Evolutionary conservation across 345 rosid genomes (phyloP), one percentile per base, ranked within the genome.

Genomic region (Rhodomyrtus tomentosa): DNA sequence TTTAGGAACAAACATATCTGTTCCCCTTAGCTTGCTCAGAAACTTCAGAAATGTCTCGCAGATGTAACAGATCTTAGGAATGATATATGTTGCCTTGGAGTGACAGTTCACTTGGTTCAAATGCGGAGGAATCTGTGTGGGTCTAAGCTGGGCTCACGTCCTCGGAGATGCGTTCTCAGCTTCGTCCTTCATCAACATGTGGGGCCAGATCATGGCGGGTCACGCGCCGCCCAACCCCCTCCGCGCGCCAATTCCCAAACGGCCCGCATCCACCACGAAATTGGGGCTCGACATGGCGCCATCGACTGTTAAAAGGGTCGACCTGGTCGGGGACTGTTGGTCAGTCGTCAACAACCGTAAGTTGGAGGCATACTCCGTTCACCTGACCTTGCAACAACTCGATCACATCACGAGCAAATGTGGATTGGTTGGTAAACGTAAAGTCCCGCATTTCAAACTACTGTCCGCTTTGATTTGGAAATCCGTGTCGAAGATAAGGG

Each of bases 71-170:
- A 68, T 68, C 3, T 51, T 68, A 10, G 8, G 12, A 68, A 0
- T 68, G 42, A 32, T 68, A 7, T 25, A 27, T 86, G 22, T 83
- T 48, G 5, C 40, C 45, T 45, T 54, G 22, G 13, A 55, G 80
- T 20, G 24, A n/a, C 92, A 95, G 96, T 89, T 94, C 82, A 96
- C 98, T 15, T 51, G 87, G 88, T 96, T 94, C 92, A 88, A 89
- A 80, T 93, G 93, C 59, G 99, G 94, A 32, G 99, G 96, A 11
- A 27, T 91, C 50, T 88, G 93, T 0, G 53, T 96, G 73, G 96
- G 98, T 36, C 88, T 96, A 3, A 93, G 91, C 87, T 94, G 99
- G 98, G 92, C 98, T 49, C 96, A 96, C 87, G 54, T 94, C n/a
- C 89, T 96, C 4, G 99, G 98, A 40, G 98, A 94, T 84, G 86